Conservation (phyloP, 768 basidiomycete genomes). For the Kondoa malvinella region DNA sequence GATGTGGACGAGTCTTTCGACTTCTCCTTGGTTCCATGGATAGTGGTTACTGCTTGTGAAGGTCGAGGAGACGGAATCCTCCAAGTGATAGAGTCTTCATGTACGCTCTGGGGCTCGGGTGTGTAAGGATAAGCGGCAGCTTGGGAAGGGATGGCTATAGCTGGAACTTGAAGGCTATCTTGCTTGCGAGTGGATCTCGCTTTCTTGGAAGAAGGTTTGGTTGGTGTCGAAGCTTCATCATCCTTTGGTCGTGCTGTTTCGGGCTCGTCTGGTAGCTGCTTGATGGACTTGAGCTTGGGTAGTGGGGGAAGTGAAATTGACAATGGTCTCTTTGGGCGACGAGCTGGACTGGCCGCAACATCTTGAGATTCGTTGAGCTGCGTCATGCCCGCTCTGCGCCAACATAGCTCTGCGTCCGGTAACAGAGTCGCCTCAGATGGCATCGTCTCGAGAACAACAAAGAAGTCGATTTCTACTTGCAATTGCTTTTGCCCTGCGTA, state of each 20-base stretch:
- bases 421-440: too few species aligned
- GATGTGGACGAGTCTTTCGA: background rate
- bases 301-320: background rate
- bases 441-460: too few species aligned
- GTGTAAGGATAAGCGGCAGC: background rate
- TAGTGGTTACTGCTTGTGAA: background rate
- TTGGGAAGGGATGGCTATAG: background rate
- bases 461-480: too few species aligned
- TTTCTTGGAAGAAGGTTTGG: background rate
- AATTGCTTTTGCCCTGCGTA: too few species aligned
- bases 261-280: background rate
- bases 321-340: background rate
- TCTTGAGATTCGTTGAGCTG: too few species aligned
- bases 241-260: background rate
- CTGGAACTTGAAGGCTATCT: background rate
- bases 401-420: too few species aligned
- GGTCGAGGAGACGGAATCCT: background rate
- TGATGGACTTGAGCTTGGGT: background rate
- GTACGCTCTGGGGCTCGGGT: background rate
- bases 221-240: background rate
- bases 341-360: background rate
- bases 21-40: background rate
- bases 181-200: background rate
- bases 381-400: too few species aligned
- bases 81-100: background rate